phyloP scores from a whole-genome alignment of 2,329 filamentous ascomycete genomes.

The Dothideomycetes sp. region DNA sequence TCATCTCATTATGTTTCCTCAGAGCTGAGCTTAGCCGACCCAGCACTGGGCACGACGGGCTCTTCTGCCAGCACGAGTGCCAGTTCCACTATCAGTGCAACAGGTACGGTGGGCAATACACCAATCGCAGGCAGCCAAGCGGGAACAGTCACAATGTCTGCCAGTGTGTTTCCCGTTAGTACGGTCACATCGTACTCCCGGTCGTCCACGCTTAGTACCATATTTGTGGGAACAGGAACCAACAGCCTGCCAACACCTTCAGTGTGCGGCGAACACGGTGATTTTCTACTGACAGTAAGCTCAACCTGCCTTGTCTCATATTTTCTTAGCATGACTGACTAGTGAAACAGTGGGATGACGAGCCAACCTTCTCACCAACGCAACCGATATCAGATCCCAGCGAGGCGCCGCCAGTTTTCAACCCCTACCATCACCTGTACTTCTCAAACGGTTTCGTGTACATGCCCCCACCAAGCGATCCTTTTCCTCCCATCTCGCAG shows the following conservation, averaged over 20 bases:
- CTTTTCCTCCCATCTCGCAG: slow-evolving; percentile 33
- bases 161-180: too few species aligned
- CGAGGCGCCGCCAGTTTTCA: slow-evolving; percentile 29
- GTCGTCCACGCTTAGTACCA: slow-evolving; percentile 3
- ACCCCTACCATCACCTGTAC: slow-evolving; percentile 40
- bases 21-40: too few species aligned
- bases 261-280: slow-evolving; percentile 33
- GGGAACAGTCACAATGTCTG: too few species aligned
- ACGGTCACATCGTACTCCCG: not conserved
- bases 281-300: slow-evolving; percentile 25
- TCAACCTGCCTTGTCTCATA: too few species aligned
- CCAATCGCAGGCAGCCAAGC: too few species aligned
- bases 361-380: slow-evolving; percentile 23
- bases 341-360: slow-evolving; percentile 20
- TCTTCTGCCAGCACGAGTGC: too few species aligned
- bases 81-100: too few species aligned
- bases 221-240: slow-evolving; percentile 4
- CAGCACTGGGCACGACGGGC: too few species aligned
- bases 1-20: too few species aligned
- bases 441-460: slow-evolving; percentile 41
- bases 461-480: slow-evolving; percentile 32
- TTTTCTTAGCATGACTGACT: slow-evolving; percentile 6
- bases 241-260: slow-evolving; percentile 5
- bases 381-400: slow-evolving; percentile 21
- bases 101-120: too few species aligned